Percentiles rank a stretch among this genome's conserved stretches.
Conservation (phyloP, 768 basidiomycete genomes). For the Mycena haematopus region DNA sequence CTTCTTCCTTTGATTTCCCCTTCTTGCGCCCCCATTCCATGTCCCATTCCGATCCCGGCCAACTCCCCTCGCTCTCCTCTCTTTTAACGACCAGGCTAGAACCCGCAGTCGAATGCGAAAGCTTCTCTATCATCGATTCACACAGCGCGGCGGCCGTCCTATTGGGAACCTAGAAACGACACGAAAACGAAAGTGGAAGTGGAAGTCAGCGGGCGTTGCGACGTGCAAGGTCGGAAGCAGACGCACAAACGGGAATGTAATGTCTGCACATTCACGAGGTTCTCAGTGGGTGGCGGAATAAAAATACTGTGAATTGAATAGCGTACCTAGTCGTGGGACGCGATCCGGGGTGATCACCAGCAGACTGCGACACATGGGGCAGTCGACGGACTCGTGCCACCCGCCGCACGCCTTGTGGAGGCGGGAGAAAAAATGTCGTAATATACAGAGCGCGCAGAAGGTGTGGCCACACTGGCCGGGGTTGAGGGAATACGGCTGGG, state of each 20-base stretch:
- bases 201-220: not conserved
- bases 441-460: slow-evolving; percentile 69
- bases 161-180: slow-evolving; percentile 49
- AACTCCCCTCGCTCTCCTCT: slow-evolving; percentile 48
- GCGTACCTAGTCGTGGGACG: slow-evolving; percentile 49
- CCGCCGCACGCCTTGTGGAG: slow-evolving; percentile 65
- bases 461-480: slow-evolving; percentile 69
- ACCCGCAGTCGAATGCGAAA: slow-evolving; percentile 44
- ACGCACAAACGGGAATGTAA: slow-evolving; percentile 61
- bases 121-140: slow-evolving; percentile 57
- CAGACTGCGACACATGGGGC: slow-evolving; percentile 67
- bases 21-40: slow-evolving; percentile 42
- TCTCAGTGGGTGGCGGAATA: not conserved
- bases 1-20: slow-evolving; percentile 44
- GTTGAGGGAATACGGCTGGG: slow-evolving; percentile 62
- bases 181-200: too few relatives aligned
- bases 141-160: slow-evolving; percentile 59
- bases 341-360: slow-evolving; percentile 59
- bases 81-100: slow-evolving; percentile 46
- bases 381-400: slow-evolving; percentile 74
- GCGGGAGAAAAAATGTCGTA: slow-evolving; percentile 74
- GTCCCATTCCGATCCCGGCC: slow-evolving; percentile 42
- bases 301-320: not conserved
- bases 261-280: slow-evolving; percentile 29
- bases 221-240: not conserved